A percentile compares a stretch with the other conserved stretches of the same genome.
Conservation (phyloP, 2,329 filamentous ascomycete species). For the Sordariomycetes sp. region DNA sequence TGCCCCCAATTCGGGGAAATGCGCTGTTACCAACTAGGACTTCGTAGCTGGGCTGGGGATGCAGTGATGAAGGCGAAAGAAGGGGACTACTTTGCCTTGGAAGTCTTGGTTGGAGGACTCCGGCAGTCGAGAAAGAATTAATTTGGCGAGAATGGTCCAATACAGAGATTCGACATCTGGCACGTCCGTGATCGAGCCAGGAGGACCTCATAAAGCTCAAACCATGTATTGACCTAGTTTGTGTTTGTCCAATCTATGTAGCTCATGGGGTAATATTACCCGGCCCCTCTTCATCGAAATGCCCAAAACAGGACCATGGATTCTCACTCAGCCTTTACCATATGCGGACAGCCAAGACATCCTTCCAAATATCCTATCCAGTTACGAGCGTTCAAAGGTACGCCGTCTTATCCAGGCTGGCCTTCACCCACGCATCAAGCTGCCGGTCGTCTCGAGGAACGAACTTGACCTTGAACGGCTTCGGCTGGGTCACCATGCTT, state of each 20-base stretch:
- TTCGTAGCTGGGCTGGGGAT: neutral
- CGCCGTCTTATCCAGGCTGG: slow-evolving; percentile 38
- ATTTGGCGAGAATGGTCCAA: neutral
- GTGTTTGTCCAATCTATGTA: neutral
- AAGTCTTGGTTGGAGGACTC: neutral
- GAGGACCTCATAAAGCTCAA: neutral
- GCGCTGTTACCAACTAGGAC: too few relatives aligned
- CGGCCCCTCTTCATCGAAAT: too few relatives aligned
- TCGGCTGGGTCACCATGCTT: slow-evolving; percentile 48
- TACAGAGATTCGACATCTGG: neutral
- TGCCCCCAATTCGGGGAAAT: too few relatives aligned
- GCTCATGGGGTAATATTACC: too few relatives aligned
- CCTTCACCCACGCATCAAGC: slow-evolving; percentile 40
- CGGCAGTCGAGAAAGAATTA: neutral
- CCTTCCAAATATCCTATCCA: neutral
- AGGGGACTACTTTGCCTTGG: neutral
- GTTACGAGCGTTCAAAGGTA: slow-evolving; percentile 20
- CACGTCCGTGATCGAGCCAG: neutral
- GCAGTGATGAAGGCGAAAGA: neutral
- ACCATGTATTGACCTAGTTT: neutral
- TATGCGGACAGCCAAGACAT: neutral
- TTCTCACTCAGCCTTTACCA: neutral
- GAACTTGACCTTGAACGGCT: slow-evolving; percentile 50
- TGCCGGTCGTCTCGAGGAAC: slow-evolving; percentile 30
- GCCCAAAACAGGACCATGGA: too few relatives aligned